Percentiles rank a stretch among this genome's conserved stretches.
These are phyloP conservation scores for Neurospora tetrasperma DNA, from an alignment of 495 filamentous ascomycete species.

Conservation along the genomic window DNA sequence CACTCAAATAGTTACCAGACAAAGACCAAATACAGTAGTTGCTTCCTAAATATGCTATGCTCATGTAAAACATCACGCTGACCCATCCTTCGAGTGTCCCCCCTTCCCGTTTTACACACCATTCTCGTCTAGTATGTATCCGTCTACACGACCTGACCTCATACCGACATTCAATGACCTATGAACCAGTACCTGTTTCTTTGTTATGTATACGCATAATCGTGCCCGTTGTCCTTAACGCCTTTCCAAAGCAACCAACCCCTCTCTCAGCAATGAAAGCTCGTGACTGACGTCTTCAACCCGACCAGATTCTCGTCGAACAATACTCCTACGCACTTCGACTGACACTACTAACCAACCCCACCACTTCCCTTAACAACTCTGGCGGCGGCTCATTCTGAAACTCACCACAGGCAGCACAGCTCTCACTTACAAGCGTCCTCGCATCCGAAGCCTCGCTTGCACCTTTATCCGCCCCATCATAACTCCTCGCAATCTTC, in stretches of 20 bases:
- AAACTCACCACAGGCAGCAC: not conserved
- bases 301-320: not conserved
- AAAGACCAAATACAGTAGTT: not conserved
- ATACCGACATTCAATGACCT: not conserved
- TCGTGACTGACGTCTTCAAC: not conserved
- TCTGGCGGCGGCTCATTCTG: not conserved
- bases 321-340: not conserved
- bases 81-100: not conserved
- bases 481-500: not conserved
- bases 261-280: not conserved
- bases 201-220: not conserved
- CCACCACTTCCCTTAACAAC: not conserved
- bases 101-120: not conserved
- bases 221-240: not conserved
- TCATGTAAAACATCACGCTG: not conserved
- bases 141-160: not conserved
- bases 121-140: not conserved
- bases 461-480: not conserved
- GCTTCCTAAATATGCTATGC: not conserved
- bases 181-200: not conserved
- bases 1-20: not conserved
- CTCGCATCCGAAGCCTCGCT: not conserved
- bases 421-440: not conserved
- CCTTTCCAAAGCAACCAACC: not conserved
- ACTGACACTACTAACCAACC: not conserved